These are phyloP conservation scores for Ophiostoma piceae DNA, from an alignment of 2,329 filamentous ascomycete genomes.

Conservation along the genomic window DNA sequence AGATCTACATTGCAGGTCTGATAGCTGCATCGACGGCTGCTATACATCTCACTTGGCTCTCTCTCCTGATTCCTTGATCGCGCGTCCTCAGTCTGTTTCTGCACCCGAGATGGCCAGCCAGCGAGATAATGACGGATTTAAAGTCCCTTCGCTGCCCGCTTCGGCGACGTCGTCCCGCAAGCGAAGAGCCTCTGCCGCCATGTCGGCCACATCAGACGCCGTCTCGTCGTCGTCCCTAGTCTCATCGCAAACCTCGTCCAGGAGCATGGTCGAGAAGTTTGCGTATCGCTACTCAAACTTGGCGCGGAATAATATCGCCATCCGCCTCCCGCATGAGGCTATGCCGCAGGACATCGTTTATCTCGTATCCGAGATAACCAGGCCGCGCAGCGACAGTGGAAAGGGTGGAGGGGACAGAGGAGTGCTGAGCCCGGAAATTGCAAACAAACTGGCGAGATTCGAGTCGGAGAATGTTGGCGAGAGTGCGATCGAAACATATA, in stretches of 20 bases:
- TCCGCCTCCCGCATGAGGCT: background rate
- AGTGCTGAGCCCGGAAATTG: background rate
- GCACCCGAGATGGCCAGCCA: background rate
- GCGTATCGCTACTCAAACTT: background rate
- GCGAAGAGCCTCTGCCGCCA: background rate
- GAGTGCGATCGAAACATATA: background rate
- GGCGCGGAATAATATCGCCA: background rate
- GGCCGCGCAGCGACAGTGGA: background rate
- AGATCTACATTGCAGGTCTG: background rate
- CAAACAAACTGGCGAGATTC: background rate
- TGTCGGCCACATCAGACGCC: background rate
- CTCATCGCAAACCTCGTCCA: background rate
- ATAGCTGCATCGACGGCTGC: background rate
- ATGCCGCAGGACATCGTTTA: background rate
- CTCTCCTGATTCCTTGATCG: background rate
- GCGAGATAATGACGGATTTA: background rate
- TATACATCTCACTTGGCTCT: background rate
- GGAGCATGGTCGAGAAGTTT: background rate
- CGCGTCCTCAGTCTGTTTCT: background rate
- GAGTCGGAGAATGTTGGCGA: background rate
- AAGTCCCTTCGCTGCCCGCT: background rate
- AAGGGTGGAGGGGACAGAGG: background rate
- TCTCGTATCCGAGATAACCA: background rate
- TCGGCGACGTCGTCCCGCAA: background rate
- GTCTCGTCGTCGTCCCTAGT: background rate